Conservation (phyloP, 106 monocot species). For the Hemerocallis citrina region DNA sequence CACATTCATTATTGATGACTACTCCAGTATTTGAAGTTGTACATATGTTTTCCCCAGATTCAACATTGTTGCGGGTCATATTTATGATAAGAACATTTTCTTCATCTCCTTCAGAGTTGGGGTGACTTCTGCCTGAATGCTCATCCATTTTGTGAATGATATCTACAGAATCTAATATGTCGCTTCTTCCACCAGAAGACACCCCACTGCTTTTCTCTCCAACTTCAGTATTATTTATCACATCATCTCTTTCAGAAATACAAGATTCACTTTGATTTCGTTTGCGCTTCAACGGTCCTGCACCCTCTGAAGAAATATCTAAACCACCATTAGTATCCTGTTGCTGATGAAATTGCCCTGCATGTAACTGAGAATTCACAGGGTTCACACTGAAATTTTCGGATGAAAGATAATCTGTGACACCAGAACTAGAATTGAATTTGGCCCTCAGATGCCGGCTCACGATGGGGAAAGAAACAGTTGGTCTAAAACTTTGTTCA, state of each 20-base stretch:
- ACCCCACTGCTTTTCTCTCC: not conserved
- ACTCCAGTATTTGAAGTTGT: slow-evolving; percentile 6
- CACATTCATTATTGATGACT: not conserved
- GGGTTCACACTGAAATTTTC: slow-evolving; percentile 3
- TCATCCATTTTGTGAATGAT: not conserved
- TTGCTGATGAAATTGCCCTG: slow-evolving; percentile 3
- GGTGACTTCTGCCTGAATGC: not conserved
- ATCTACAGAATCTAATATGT: slow-evolving; percentile 5
- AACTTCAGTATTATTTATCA: not conserved
- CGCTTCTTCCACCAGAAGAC: not conserved
- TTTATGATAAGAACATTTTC: not conserved
- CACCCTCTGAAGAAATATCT: slow-evolving; percentile 11
- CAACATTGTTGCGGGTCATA: not conserved
- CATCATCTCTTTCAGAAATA: slow-evolving; percentile 8
- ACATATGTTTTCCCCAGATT: slow-evolving; percentile 5
- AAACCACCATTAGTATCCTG: slow-evolving; percentile 2
- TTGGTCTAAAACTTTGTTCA: slow-evolving; percentile 70
- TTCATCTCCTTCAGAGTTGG: not conserved
- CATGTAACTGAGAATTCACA: not conserved
- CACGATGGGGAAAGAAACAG: slow-evolving; percentile 75
- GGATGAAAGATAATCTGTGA: not conserved
- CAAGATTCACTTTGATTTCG: slow-evolving; percentile 34
- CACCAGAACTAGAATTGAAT: slow-evolving; percentile 14
- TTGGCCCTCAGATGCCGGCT: slow-evolving; percentile 68
- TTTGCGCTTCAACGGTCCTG: slow-evolving; percentile 55